phyloP scores from a whole-genome alignment of 2,329 filamentous ascomycete genomes.

The Xylaria sp. region DNA sequence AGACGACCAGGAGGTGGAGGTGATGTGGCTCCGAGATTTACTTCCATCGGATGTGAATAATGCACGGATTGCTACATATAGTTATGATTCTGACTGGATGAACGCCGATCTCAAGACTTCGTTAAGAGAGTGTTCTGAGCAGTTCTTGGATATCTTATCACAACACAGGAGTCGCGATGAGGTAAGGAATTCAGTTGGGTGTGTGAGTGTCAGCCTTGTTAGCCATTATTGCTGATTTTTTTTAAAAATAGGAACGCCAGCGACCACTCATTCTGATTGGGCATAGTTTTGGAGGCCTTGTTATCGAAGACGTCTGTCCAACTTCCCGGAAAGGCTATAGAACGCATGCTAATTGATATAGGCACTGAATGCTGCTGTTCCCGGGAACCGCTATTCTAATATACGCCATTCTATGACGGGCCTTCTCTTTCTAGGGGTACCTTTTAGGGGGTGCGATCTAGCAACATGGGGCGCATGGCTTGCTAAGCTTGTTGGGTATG shows the following conservation, averaged over 20 bases:
- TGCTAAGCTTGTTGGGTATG: neutral
- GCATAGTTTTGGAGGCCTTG: constrained; percentile 1
- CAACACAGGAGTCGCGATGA: neutral
- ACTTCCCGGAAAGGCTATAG: too few relatives aligned
- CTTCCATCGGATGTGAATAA: neutral
- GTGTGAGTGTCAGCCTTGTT: neutral
- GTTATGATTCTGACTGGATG: constrained; percentile 6
- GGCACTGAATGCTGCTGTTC: neutral
- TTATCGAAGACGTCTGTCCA: neutral
- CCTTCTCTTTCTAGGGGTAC: neutral
- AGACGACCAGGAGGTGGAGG: neutral
- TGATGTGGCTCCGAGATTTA: constrained; percentile 9
- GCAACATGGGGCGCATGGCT: neutral
- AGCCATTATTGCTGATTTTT: neutral
- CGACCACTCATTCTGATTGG: constrained; percentile 3
- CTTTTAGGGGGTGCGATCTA: neutral
- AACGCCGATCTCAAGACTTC: neutral
- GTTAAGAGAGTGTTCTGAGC: constrained; percentile 1
- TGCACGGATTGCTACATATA: constrained; percentile 7
- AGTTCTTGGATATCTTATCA: neutral
- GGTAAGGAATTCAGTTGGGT: neutral
- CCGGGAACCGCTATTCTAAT: neutral
- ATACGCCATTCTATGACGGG: neutral
- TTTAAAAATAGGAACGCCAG: neutral
- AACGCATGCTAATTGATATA: neutral